A percentile compares a stretch with the other conserved stretches of the same genome.
Conservation (phyloP, 2,329 filamentous ascomycete genomes). For the Dothistroma pini region DNA sequence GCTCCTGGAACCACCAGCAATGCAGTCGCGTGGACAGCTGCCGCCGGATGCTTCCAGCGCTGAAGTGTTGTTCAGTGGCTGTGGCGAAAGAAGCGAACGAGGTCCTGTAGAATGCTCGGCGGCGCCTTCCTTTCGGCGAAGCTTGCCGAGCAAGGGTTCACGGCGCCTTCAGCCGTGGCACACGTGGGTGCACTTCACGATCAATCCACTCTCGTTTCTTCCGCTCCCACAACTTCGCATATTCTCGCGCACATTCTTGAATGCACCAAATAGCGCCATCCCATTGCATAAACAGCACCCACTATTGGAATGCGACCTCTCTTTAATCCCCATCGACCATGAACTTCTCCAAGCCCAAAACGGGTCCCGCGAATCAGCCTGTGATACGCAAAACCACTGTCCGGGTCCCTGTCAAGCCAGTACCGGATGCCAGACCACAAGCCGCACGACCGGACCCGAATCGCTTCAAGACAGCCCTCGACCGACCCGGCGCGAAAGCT, state of each 20-base stretch:
- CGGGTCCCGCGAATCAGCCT: constrained; percentile 19
- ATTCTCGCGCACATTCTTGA: constrained; percentile 6
- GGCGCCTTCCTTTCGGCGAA: background rate
- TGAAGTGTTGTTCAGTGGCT: background rate
- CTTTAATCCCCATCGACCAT: constrained; percentile 16
- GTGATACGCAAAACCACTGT: constrained; percentile 28
- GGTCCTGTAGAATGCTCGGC: background rate
- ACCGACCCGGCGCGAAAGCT: constrained; percentile 19
- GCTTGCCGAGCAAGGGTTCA: background rate
- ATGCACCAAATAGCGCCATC: background rate
- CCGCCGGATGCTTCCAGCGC: background rate
- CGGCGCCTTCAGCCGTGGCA: too few relatives aligned
- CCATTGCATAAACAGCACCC: background rate
- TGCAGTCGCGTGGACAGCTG: too few relatives aligned
- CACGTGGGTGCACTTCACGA: too few relatives aligned
- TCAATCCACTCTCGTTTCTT: background rate
- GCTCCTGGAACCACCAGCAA: too few relatives aligned
- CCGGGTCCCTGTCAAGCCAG: constrained; percentile 21
- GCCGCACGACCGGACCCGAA: constrained; percentile 22
- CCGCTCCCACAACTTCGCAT: background rate
- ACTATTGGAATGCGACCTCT: background rate
- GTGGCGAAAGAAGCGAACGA: background rate
- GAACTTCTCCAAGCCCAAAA: constrained; percentile 26
- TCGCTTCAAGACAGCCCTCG: constrained; percentile 23
- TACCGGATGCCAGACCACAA: constrained; percentile 11